These are phyloP conservation scores for Ziziphus jujuba DNA, from an alignment of 306 rosid genomes.

Conservation along the genomic window DNA sequence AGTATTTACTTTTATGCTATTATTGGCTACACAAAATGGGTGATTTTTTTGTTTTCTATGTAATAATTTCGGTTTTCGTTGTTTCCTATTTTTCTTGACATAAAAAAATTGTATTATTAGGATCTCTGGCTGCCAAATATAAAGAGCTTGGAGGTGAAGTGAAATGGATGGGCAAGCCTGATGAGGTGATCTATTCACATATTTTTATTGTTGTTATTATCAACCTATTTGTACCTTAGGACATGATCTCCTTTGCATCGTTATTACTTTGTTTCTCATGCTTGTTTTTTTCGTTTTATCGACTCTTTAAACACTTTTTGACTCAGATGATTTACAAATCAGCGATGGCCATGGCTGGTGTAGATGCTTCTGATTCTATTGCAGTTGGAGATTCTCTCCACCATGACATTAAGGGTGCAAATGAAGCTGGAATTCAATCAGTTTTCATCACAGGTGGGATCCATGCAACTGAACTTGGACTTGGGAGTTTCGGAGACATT, in stretches of 20 bases:
- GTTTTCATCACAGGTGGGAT: conserved; percentile 74
- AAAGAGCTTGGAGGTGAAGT: conserved; percentile 96
- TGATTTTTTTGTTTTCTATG: not conserved
- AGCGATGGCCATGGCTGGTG: conserved; percentile 72
- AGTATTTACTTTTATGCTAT: no score
- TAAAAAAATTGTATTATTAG: conserved; percentile 36
- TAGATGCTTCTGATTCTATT: conserved; percentile 59
- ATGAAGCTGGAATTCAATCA: conserved; percentile 71
- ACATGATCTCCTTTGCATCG: not conserved
- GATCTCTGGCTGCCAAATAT: conserved; percentile 82
- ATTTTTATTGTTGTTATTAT: not conserved
- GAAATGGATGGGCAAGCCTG: conserved; percentile 99
- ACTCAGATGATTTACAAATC: conserved; percentile 75
- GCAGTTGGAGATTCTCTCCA: conserved; percentile 95
- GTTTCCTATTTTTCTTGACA: conserved; percentile 21
- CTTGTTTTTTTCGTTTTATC: not conserved
- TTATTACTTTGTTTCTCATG: not conserved
- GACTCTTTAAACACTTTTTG: conserved; percentile 1
- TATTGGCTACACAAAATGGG: not conserved
- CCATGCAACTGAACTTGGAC: conserved; percentile 81
- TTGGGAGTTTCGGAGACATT: conserved; percentile 50
- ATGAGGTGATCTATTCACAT: conserved; percentile 50
- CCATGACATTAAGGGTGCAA: conserved; percentile 96
- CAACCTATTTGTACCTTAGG: not conserved
- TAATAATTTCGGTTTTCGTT: conserved; percentile 2